Conservation (phyloP, 352 stramenopile genomes). For the Pythium chondricola region DNA sequence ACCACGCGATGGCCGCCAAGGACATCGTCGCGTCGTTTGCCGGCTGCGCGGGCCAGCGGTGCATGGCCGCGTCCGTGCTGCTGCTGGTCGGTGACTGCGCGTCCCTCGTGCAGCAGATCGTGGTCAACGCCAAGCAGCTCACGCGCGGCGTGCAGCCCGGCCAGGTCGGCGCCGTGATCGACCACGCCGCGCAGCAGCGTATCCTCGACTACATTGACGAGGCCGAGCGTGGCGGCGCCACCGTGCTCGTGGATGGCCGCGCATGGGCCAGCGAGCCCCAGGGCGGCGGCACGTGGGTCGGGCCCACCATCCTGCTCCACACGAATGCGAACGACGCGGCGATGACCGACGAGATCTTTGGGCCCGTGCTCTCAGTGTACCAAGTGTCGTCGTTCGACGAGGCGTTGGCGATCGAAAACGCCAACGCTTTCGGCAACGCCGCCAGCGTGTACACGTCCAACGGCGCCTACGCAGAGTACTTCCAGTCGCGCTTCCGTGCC, state of each 20-base stretch:
- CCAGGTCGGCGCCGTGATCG: slow-evolving; percentile 95
- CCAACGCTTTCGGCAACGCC: slow-evolving; percentile 96
- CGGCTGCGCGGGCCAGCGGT: slow-evolving; percentile 94
- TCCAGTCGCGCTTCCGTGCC: slow-evolving; percentile 88
- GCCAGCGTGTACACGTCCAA: slow-evolving; percentile 95
- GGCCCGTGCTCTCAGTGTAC: slow-evolving; percentile 93
- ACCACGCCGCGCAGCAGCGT: slow-evolving; percentile 82
- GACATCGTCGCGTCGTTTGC: slow-evolving; percentile 96
- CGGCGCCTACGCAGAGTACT: slow-evolving; percentile 92
- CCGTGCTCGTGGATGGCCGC: slow-evolving; percentile 92
- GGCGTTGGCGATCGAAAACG: slow-evolving; percentile 94
- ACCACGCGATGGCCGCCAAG: slow-evolving; percentile 86
- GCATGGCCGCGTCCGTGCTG: slow-evolving; percentile 96
- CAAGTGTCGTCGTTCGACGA: slow-evolving; percentile 87
- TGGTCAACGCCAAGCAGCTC: slow-evolving; percentile 85
- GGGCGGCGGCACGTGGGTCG: slow-evolving; percentile 85
- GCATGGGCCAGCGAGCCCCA: slow-evolving; percentile 51
- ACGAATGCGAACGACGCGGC: slow-evolving; percentile 76
- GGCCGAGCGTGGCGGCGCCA: slow-evolving; percentile 69
- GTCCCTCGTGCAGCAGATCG: slow-evolving; percentile 79
- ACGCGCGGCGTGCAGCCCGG: slow-evolving; percentile 85
- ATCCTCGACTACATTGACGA: slow-evolving; percentile 94
- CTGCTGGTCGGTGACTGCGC: slow-evolving; percentile 82
- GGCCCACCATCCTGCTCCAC: slow-evolving; percentile 94
- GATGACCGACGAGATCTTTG: slow-evolving; percentile 96